A percentile compares a stretch with the other conserved stretches of the same genome.
Evolutionary conservation across 768 basidiomycete genomes (phyloP).

Genomic region (Amanita pallidorosea): DNA sequence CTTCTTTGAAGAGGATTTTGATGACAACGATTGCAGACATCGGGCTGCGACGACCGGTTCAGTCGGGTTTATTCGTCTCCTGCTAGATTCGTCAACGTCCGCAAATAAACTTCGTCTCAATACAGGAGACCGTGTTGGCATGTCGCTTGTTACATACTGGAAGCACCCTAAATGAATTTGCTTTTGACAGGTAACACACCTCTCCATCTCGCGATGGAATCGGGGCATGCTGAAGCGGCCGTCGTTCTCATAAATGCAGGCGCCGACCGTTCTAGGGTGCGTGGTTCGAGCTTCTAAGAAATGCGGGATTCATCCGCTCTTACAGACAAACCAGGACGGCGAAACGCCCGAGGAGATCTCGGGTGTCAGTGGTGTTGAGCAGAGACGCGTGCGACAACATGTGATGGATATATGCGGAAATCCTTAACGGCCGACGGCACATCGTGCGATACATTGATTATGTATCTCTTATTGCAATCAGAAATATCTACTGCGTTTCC

Average conservation of each 20-base stretch:
- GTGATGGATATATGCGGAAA: conserved; percentile 66
- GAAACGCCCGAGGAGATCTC: conserved; percentile 82
- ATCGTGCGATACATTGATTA: background rate
- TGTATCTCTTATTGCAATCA: no score
- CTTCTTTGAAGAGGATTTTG: conserved; percentile 10
- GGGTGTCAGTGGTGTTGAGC: conserved; percentile 87
- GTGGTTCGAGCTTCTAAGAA: conserved; percentile 17
- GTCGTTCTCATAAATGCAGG: conserved; percentile 90
- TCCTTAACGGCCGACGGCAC: conserved; percentile 19
- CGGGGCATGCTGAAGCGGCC: conserved; percentile 86
- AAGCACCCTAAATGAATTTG: background rate
- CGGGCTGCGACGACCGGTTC: conserved; percentile 95
- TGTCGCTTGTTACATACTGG: conserved; percentile 12
- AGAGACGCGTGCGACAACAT: conserved; percentile 68
- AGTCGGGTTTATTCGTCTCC: conserved; percentile 74
- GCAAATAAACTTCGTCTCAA: conserved; percentile 76
- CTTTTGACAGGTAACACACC: conserved; percentile 75
- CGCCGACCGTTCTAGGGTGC: conserved; percentile 80
- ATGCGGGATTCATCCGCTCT: conserved; percentile 10
- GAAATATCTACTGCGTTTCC: no score
- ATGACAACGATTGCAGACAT: conserved; percentile 43
- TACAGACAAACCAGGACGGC: conserved; percentile 73
- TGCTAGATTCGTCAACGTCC: conserved; percentile 77
- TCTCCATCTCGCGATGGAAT: conserved; percentile 95
- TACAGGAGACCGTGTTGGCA: conserved; percentile 72